Base-by-base conservation (phyloP, 2,329 filamentous ascomycete genomes). In the Cytospora mali region DNA sequence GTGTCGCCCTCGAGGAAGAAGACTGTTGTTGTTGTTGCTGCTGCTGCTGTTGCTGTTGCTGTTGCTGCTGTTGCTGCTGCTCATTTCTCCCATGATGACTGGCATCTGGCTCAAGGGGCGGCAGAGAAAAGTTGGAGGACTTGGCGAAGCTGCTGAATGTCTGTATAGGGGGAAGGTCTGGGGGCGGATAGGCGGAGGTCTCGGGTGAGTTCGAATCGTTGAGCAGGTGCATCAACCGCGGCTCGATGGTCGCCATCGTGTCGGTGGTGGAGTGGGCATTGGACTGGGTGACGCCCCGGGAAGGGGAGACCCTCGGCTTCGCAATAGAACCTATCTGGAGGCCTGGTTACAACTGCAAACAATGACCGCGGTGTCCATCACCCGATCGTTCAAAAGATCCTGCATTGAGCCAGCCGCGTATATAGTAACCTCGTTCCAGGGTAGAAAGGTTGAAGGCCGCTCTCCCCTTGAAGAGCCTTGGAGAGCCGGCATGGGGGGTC, bases 181-280 rank as follows among this genome's bases (percentile, higher is more conserved):
- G 75, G 66, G 80, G 78, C 69, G 75, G 77, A 69, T 77, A 75
- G 67, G 79, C 60, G 13, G 63, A 53, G 28, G 61, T 59, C 51
- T 62, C 57, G 56, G 64, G 79, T 52, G 81, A 79, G 49, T 78
- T 78, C 55, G 79, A 80, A 70, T 85, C 82, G 74, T 88, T 88
- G 70, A 88, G 78, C 68, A 88, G 76, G 73, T 88, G 84, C 72
- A 88, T 88, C 68, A 88, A 79, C 71, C 85, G 84, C 71, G 86
- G 86, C 80, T 88, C 86, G 76, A 88, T 88, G 71, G 84, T 88
- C 68, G 84, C 84, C 84, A 86, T 86, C 75, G 74, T 84, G 79
- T 68, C 71, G 71, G 71, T 66, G 67, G 67, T 64, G 66, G 65
- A 68, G 67, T 70, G 71, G 69, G 74, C 77, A 81, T 80, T 75